Evolutionary conservation across 208 protist genomes (phyloP).

Genomic region (Wallacemonas sp.): DNA sequence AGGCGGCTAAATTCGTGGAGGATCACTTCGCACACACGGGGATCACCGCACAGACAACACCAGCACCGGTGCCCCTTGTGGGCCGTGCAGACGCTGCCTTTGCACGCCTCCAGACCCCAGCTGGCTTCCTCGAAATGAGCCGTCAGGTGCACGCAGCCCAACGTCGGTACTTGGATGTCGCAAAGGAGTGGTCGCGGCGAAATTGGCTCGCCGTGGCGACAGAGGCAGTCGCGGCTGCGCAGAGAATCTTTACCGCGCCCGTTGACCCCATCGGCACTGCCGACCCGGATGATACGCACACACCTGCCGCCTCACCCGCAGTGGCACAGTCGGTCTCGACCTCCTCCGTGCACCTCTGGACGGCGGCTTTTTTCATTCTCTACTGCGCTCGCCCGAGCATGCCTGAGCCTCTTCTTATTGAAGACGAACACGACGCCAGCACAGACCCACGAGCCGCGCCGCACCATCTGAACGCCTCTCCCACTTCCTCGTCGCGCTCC

Average conservation of each 20-base stretch:
- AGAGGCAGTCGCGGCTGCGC: too few relatives aligned
- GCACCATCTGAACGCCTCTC: too few relatives aligned
- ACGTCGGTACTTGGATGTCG: constrained; percentile 33
- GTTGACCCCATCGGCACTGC: too few relatives aligned
- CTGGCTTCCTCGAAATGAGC: constrained; percentile 21
- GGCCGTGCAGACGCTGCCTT: not conserved
- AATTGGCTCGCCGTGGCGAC: constrained; percentile 30
- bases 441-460: not conserved
- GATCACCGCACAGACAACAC: not conserved
- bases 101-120: not conserved
- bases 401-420: not conserved
- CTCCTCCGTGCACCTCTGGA: constrained; percentile 41
- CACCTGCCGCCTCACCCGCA: not conserved
- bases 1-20: constrained; percentile 82
- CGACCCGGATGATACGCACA: too few relatives aligned
- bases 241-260: too few relatives aligned
- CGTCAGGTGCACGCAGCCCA: constrained; percentile 30
- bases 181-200: constrained; percentile 25
- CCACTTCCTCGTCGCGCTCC: too few relatives aligned
- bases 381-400: constrained; percentile 6
- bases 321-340: not conserved
- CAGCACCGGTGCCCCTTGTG: too few relatives aligned
- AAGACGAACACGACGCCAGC: not conserved
- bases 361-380: constrained; percentile 69
- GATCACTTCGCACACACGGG: not conserved